These are phyloP conservation scores for Monosporascus sp. DNA, from an alignment of 2,329 filamentous ascomycete genomes.

Conservation along the genomic window DNA sequence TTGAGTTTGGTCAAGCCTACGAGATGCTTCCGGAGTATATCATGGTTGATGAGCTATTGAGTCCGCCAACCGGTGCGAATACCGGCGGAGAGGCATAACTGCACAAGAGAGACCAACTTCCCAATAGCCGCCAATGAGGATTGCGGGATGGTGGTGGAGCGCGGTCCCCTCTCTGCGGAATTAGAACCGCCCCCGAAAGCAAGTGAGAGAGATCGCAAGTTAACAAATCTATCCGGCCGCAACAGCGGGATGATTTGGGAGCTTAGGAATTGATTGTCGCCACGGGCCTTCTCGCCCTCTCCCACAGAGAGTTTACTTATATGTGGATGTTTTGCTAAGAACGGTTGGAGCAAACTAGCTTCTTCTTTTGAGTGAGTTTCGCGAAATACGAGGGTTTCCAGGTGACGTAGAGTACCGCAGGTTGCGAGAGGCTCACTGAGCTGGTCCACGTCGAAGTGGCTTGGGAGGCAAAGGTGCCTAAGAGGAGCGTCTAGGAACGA, in stretches of 20 bases:
- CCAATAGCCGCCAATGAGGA: background rate
- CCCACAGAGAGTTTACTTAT: background rate
- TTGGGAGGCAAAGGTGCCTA: background rate
- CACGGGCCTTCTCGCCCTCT: background rate
- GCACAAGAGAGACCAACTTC: background rate
- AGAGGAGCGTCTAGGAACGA: background rate
- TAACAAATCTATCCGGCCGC: background rate
- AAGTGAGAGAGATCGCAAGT: conserved; percentile 4
- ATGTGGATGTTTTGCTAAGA: background rate
- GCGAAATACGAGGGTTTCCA: background rate
- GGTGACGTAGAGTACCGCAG: background rate
- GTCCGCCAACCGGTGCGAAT: background rate
- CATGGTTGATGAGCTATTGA: background rate
- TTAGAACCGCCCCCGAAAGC: background rate
- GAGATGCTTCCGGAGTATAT: background rate
- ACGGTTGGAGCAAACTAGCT: background rate
- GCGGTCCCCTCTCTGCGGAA: background rate
- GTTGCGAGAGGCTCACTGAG: background rate
- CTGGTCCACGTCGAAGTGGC: background rate
- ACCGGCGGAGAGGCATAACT: background rate
- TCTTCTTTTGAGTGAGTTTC: background rate
- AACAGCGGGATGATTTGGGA: conserved; percentile 2
- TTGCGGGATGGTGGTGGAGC: background rate
- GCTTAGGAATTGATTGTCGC: background rate
- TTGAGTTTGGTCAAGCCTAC: background rate